Evolutionary conservation across 2,329 filamentous ascomycete species (phyloP).

Genomic region (Rhinocladiella mackenziei): DNA sequence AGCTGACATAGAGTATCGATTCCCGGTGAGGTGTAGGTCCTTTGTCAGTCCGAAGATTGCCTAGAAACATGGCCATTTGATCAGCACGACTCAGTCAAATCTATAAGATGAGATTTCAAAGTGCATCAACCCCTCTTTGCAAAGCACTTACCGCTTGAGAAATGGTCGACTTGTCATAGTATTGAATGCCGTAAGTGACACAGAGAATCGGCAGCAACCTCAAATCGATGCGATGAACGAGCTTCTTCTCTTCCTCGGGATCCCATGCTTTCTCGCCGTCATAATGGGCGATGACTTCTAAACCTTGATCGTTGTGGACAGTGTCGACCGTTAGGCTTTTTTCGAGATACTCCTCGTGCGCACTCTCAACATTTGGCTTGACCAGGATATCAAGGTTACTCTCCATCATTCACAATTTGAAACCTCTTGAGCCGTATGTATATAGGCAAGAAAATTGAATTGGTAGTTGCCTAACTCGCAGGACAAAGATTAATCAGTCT

Average conservation of each 20-base stretch:
- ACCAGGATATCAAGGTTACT: too few relatives aligned
- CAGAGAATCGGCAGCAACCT: slow-evolving; percentile 51
- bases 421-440: too few relatives aligned
- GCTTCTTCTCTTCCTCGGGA: slow-evolving; percentile 41
- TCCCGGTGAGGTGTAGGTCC: slow-evolving; percentile 42
- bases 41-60: slow-evolving; percentile 42
- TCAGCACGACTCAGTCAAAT: background rate
- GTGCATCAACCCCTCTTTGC: too few relatives aligned
- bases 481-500: too few relatives aligned
- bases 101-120: too few relatives aligned
- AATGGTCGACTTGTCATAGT: slow-evolving; percentile 56
- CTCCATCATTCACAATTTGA: too few relatives aligned
- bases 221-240: slow-evolving; percentile 37
- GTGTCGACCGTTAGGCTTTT: slow-evolving; percentile 31
- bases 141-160: slow-evolving; percentile 48
- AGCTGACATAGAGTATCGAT: slow-evolving; percentile 31
- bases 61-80: slow-evolving; percentile 18
- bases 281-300: slow-evolving; percentile 42
- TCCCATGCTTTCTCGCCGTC: slow-evolving; percentile 43
- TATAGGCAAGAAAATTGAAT: too few relatives aligned
- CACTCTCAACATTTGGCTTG: too few relatives aligned
- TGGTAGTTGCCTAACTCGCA: too few relatives aligned
- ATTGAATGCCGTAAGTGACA: slow-evolving; percentile 48
- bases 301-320: slow-evolving; percentile 39
- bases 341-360: background rate